phyloP scores from a whole-genome alignment of 2,329 filamentous ascomycete genomes.

The Neophaeococcomyces aloes region DNA sequence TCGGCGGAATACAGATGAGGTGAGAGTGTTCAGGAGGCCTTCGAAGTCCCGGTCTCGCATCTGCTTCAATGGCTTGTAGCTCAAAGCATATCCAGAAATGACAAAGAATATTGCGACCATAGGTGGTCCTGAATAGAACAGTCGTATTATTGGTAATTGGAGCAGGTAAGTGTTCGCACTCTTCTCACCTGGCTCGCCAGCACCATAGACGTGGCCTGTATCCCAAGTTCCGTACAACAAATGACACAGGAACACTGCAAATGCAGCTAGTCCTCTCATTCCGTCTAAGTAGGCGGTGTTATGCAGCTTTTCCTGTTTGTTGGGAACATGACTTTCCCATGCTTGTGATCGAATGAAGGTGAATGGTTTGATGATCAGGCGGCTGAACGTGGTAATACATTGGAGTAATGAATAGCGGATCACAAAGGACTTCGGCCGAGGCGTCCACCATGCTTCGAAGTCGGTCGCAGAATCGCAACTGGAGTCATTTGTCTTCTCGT shows the following conservation, averaged over 20 bases:
- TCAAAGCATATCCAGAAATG: slow-evolving; percentile 48
- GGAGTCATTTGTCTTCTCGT: slow-evolving; percentile 3
- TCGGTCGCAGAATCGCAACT: slow-evolving; percentile 4
- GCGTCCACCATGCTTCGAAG: slow-evolving; percentile 5
- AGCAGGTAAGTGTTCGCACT: slow-evolving; percentile 10
- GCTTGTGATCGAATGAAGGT: slow-evolving; percentile 4
- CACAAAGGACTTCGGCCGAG: background rate
- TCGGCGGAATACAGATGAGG: slow-evolving; percentile 36
- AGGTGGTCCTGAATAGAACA: slow-evolving; percentile 19
- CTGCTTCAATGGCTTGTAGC: slow-evolving; percentile 40
- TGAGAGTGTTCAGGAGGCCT: slow-evolving; percentile 22
- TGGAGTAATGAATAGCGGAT: background rate
- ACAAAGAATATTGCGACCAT: slow-evolving; percentile 45
- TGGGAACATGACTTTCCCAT: background rate
- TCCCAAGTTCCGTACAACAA: slow-evolving; percentile 19
- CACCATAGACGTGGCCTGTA: slow-evolving; percentile 16
- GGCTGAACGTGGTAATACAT: background rate
- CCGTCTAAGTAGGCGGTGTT: slow-evolving; percentile 23
- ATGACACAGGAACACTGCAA: slow-evolving; percentile 20
- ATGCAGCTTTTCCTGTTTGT: slow-evolving; percentile 10
- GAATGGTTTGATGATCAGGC: background rate
- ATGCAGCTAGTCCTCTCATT: slow-evolving; percentile 21
- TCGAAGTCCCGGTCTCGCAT: slow-evolving; percentile 8
- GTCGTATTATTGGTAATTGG: slow-evolving; percentile 15
- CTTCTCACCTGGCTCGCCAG: slow-evolving; percentile 5